Conservation (phyloP, 2,329 filamentous ascomycete genomes). For the Hysterium pulicare region DNA sequence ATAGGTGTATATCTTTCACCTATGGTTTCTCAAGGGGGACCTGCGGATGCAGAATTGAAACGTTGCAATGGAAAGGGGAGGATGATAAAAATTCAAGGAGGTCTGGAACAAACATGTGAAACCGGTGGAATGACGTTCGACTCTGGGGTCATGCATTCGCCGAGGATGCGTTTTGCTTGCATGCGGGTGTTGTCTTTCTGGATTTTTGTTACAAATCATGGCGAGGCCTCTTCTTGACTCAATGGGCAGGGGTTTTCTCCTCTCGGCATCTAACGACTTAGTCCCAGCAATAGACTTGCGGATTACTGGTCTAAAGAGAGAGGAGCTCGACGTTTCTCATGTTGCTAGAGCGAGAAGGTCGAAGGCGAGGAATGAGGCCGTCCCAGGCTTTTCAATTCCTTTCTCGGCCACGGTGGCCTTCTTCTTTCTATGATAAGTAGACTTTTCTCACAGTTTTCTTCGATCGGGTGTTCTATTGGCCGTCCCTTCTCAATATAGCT, state of each 20-base stretch:
- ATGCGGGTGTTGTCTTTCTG: constrained; percentile 34
- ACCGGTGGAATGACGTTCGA: constrained; percentile 19
- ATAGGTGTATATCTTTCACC: constrained; percentile 32
- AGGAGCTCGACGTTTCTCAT: constrained; percentile 13
- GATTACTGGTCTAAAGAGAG: constrained; percentile 18
- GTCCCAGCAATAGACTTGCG: constrained; percentile 6
- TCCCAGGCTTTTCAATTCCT: constrained; percentile 20
- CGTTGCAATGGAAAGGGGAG: constrained; percentile 21
- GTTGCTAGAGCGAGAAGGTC: constrained; percentile 1
- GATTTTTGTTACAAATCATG: constrained; percentile 16
- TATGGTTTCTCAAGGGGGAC: constrained; percentile 22
- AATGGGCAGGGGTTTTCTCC: constrained; percentile 5
- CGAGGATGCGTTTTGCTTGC: constrained; percentile 28
- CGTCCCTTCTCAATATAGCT: too few species aligned
- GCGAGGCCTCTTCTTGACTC: constrained; percentile 5
- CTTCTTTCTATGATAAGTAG: constrained; percentile 22
- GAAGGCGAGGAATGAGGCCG: constrained; percentile 11
- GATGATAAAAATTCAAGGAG: constrained; percentile 30
- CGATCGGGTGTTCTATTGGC: constrained; percentile 12
- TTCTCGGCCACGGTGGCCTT: constrained; percentile 17
- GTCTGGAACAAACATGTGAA: constrained; percentile 23
- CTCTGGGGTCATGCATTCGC: constrained; percentile 22
- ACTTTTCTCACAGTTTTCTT: constrained; percentile 17
- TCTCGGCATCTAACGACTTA: constrained; percentile 5
- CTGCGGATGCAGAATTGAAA: constrained; percentile 27